Evolutionary conservation across 768 basidiomycete species (phyloP).

Genomic region (Auriculariales sp.): DNA sequence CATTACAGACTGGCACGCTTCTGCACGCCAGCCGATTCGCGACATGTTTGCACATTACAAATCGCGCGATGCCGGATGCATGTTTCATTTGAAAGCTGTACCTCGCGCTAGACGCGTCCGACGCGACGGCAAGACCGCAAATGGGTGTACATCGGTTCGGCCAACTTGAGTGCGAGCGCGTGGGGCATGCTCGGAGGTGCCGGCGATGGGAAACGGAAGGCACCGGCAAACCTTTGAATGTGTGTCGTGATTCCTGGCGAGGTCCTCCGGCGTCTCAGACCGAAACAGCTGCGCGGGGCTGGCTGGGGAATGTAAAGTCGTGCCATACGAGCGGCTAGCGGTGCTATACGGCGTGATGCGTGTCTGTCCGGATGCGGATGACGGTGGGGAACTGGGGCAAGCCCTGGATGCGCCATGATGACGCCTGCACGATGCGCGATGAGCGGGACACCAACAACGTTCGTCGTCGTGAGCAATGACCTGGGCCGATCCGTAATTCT

Average conservation of each 20-base stretch:
- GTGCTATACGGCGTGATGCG: background rate
- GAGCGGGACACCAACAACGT: too few species aligned
- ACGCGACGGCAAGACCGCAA: background rate
- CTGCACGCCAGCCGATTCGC: background rate
- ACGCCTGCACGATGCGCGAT: too few species aligned
- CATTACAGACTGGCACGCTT: background rate
- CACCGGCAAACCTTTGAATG: background rate
- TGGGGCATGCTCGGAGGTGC: background rate
- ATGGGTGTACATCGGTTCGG: background rate
- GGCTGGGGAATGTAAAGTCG: background rate
- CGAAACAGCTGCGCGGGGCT: background rate
- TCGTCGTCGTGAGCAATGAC: too few species aligned
- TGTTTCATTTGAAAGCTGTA: background rate
- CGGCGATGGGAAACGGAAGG: too few species aligned
- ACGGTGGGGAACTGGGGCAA: too few species aligned
- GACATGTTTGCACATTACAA: too few species aligned
- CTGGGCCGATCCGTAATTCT: too few species aligned
- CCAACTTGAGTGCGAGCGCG: background rate
- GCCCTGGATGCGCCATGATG: background rate
- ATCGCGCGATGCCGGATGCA: background rate
- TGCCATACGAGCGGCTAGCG: background rate
- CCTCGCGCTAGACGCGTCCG: background rate
- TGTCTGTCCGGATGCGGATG: background rate
- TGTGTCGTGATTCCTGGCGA: background rate
- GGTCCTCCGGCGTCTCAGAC: background rate